Evolutionary conservation across 2,329 filamentous ascomycete genomes (phyloP).

Genomic region (Penicillium thymicola): DNA sequence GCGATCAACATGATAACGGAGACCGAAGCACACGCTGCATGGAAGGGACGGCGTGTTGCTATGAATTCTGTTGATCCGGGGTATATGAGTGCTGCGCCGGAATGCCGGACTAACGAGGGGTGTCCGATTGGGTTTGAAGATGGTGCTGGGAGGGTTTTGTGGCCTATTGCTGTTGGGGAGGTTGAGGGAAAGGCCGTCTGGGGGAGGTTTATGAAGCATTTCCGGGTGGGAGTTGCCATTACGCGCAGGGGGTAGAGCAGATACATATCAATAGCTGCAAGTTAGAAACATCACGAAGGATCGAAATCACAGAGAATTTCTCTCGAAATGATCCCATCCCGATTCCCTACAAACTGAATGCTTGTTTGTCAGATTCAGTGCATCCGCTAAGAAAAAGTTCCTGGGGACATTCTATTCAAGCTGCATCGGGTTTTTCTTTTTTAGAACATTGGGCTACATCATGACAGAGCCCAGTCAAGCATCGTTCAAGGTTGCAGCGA

Average conservation of each 20-base stretch:
- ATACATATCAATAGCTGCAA: too few relatives aligned
- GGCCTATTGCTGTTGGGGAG: conserved; percentile 32
- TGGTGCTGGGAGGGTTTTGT: conserved; percentile 37
- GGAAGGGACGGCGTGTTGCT: conserved; percentile 29
- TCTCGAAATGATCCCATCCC: neutral
- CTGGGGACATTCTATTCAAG: neutral
- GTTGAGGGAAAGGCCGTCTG: conserved; percentile 11
- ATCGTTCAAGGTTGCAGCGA: neutral
- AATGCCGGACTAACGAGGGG: conserved; percentile 26
- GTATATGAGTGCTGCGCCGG: conserved; percentile 39
- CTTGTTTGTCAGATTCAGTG: neutral
- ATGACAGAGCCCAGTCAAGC: neutral
- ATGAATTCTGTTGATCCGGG: conserved; percentile 43
- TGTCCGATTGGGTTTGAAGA: conserved; percentile 41
- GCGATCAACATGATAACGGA: conserved; percentile 44
- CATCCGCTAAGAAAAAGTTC: neutral
- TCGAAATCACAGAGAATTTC: too few relatives aligned
- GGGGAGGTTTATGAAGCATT: conserved; percentile 26
- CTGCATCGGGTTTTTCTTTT: neutral
- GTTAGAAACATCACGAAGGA: too few relatives aligned
- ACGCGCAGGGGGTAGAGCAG: neutral
- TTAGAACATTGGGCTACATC: neutral
- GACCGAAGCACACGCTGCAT: conserved; percentile 33
- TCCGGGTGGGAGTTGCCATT: conserved; percentile 14
- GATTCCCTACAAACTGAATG: neutral